Evolutionary conservation across 2,329 filamentous ascomycete species (phyloP), one percentile per base, ranked within the genome.

Genomic region (Cordyceps militaris): DNA sequence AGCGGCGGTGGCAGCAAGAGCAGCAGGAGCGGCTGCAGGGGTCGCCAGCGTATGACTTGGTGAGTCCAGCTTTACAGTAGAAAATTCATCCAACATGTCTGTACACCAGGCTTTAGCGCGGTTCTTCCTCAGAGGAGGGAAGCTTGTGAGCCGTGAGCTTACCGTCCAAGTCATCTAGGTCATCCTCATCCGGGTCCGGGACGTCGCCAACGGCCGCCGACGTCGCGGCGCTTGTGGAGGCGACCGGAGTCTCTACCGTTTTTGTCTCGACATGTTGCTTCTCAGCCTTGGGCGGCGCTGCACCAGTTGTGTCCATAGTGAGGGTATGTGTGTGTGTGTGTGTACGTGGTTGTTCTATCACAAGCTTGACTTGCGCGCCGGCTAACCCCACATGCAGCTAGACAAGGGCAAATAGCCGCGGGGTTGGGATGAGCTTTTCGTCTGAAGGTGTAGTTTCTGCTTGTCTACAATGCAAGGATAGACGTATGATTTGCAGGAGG

Each of bases 11-110:
- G 38, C 24, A n/a, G 38, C 28, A 24, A 66, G 61, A 10, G 64
- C 56, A 10, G 68, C 57, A 43, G 40, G 40, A 13, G 63, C 61
- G 48, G 64, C 61, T 49, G 64, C 62, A 43, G 63, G 55, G 56
- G 64, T 62, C 30, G 69, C 62, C 24, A 69, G 51, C 14, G 40
- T 46, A 50, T 64, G 59, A 57, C 57, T 56, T 65, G 57, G 60
- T 53, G 65, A 54, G 36, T 70, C 67, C 14, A 85, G 66, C 63
- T 86, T 84, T 53, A 79, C 78, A 28, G 87, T 74, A 43, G 87
- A 86, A 74, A 99, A 99, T 63, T 97, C 89, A 69, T 97, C 91
- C 26, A 99, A 85, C 72, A 97, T 88, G 65, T 97, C 93, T 93
- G 44, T 16, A 24, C 21, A n/a, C 47, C 61, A 58, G 63, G 62